A percentile compares a stretch with the other conserved stretches of the same genome.
Evolutionary conservation across 805 yeast genomes (phyloP).

Genomic region (Hanseniaspora vineae): DNA sequence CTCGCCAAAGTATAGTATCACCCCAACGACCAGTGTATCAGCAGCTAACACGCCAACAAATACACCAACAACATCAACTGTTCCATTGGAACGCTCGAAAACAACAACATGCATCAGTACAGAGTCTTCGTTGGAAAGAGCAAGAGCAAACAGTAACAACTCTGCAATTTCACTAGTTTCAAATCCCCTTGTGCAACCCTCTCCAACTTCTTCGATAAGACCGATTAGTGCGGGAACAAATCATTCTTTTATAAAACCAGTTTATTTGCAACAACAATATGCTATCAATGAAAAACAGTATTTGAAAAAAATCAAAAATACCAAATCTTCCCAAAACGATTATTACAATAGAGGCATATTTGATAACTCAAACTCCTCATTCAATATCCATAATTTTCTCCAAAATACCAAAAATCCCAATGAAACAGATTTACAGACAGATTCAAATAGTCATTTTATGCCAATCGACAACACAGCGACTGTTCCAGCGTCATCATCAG

Average conservation of each 20-base stretch:
- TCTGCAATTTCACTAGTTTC: not conserved
- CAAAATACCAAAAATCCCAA: too few relatives aligned
- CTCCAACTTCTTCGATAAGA: not conserved
- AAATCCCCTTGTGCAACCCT: not conserved
- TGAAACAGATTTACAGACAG: too few relatives aligned
- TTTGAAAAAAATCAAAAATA: slow-evolving; percentile 7
- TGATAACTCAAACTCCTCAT: slow-evolving; percentile 1
- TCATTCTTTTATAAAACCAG: not conserved
- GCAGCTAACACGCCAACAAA: not conserved
- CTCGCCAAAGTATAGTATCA: too few relatives aligned
- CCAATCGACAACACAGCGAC: too few relatives aligned
- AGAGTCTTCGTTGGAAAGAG: not conserved
- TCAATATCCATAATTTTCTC: not conserved
- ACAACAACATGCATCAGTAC: not conserved
- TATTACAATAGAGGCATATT: slow-evolving; percentile 5
- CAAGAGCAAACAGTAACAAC: not conserved
- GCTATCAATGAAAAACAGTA: slow-evolving; percentile 7
- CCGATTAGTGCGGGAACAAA: not conserved
- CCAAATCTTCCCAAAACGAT: slow-evolving; percentile 3
- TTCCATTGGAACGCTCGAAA: not conserved
- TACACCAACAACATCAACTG: not conserved
- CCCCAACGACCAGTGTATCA: not conserved
- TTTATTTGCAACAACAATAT: slow-evolving; percentile 2
- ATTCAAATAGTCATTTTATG: too few relatives aligned
- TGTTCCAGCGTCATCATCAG: too few relatives aligned